These are phyloP conservation scores for Hymenoscyphus salicellus DNA, from an alignment of 2,329 filamentous ascomycete genomes.

Conservation along the genomic window DNA sequence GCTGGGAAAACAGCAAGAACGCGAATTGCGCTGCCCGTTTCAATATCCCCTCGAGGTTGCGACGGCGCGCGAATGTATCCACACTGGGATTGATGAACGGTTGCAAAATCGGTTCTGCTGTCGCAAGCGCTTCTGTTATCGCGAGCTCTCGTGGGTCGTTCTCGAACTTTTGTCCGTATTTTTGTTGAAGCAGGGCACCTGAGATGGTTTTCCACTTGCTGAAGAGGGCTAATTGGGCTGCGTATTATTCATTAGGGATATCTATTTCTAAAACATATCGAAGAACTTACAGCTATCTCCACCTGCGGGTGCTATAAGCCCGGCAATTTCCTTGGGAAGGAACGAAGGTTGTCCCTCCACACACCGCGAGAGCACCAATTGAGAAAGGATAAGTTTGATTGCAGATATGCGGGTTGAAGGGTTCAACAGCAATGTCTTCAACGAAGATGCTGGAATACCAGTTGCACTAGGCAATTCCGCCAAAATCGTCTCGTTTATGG, in stretches of 20 bases:
- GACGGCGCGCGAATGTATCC: conserved; percentile 4
- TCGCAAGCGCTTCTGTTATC: conserved; percentile 9
- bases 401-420: conserved; percentile 10
- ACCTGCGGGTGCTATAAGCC: background rate
- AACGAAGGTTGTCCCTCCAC: conserved; percentile 5
- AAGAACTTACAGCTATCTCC: conserved; percentile 10
- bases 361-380: conserved; percentile 17
- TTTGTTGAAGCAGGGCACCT: conserved; percentile 15
- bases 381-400: conserved; percentile 13
- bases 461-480: conserved; percentile 10
- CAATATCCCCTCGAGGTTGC: conserved; percentile 18
- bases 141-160: conserved; percentile 10
- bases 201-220: conserved; percentile 23
- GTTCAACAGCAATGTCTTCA: conserved; percentile 13
- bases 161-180: conserved; percentile 13
- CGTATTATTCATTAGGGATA: background rate
- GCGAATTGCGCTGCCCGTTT: conserved; percentile 18
- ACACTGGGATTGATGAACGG: conserved; percentile 12
- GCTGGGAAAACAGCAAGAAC: conserved; percentile 21
- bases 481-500: conserved; percentile 14
- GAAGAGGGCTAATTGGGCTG: conserved; percentile 16
- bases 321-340: conserved; percentile 16
- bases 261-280: background rate
- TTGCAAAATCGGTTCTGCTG: conserved; percentile 11
- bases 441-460: conserved; percentile 3